Evolutionary conservation across 495 filamentous ascomycete genomes (phyloP).

Genomic region (Tricharina praecox): DNA sequence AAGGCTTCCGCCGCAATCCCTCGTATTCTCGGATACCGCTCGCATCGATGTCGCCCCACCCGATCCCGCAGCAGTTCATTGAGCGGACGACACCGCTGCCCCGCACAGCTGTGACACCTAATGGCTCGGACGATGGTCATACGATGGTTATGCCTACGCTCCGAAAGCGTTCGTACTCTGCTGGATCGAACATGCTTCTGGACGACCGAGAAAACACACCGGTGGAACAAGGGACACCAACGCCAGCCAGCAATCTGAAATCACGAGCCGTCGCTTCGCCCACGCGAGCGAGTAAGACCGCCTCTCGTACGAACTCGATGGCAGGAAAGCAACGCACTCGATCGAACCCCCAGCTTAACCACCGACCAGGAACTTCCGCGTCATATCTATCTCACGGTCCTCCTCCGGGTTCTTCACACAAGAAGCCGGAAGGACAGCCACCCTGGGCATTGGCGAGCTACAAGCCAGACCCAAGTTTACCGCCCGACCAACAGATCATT

Average conservation of each 20-base stretch:
- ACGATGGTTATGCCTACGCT: constrained; percentile 34
- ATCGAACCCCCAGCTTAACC: constrained; percentile 23
- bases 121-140: constrained; percentile 43
- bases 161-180: constrained; percentile 56
- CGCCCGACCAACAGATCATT: constrained; percentile 86
- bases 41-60: constrained; percentile 55
- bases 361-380: constrained; percentile 36
- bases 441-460: constrained; percentile 93
- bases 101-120: constrained; percentile 38
- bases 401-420: constrained; percentile 34
- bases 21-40: constrained; percentile 64
- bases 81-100: constrained; percentile 54
- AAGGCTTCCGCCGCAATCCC: constrained; percentile 28
- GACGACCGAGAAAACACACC: constrained; percentile 35
- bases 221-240: constrained; percentile 23
- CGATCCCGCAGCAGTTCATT: constrained; percentile 50
- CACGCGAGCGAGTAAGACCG: constrained; percentile 10
- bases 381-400: constrained; percentile 38
- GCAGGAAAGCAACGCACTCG: constrained; percentile 30
- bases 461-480: constrained; percentile 84
- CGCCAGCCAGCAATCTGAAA: constrained; percentile 27
- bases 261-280: constrained; percentile 28
- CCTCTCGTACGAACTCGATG: constrained; percentile 26
- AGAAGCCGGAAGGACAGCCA: constrained; percentile 62
- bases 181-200: constrained; percentile 39